Evolutionary conservation across 192 early-diverging fungal genomes (phyloP).

Genomic region (Chytriomyces hyalinus): DNA sequence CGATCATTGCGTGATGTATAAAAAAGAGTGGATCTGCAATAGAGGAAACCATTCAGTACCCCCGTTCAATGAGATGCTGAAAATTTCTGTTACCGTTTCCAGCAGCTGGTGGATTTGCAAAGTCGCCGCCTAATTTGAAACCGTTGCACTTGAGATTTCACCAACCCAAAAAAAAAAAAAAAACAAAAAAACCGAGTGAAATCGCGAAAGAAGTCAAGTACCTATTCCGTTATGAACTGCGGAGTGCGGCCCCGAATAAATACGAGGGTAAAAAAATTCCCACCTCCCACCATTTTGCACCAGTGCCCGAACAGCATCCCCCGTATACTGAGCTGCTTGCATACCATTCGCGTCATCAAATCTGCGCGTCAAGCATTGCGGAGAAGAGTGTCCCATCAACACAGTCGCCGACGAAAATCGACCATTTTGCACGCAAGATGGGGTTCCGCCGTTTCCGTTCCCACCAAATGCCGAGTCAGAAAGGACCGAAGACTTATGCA

Average conservation of each 20-base stretch:
- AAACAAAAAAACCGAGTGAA: too few species aligned
- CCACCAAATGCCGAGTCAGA: slow-evolving; percentile 41
- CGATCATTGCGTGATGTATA: slow-evolving; percentile 69
- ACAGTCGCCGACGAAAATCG: slow-evolving; percentile 50
- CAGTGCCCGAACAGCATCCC: slow-evolving; percentile 1
- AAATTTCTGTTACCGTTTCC: slow-evolving; percentile 5
- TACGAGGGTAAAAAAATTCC: slow-evolving; percentile 40
- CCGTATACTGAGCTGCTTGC: slow-evolving; percentile 3
- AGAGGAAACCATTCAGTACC: not conserved
- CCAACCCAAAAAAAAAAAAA: too few species aligned
- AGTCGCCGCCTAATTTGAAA: slow-evolving; percentile 49
- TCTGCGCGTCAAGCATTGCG: slow-evolving; percentile 33
- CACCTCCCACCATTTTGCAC: slow-evolving; percentile 25
- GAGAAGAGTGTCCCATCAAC: slow-evolving; percentile 5
- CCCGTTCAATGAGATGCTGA: slow-evolving; percentile 52
- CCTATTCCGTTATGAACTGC: slow-evolving; percentile 44
- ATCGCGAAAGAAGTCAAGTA: too few species aligned
- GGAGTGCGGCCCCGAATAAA: slow-evolving; percentile 44
- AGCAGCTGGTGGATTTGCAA: slow-evolving; percentile 39
- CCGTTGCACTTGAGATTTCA: too few species aligned
- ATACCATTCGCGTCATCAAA: not conserved
- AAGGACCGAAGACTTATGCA: slow-evolving; percentile 35
- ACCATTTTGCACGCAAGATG: slow-evolving; percentile 59
- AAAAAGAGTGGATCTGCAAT: slow-evolving; percentile 64
- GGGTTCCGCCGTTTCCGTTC: slow-evolving; percentile 45